phyloP scores from a whole-genome alignment of 768 basidiomycete genomes.

The Lactarius vividus region DNA sequence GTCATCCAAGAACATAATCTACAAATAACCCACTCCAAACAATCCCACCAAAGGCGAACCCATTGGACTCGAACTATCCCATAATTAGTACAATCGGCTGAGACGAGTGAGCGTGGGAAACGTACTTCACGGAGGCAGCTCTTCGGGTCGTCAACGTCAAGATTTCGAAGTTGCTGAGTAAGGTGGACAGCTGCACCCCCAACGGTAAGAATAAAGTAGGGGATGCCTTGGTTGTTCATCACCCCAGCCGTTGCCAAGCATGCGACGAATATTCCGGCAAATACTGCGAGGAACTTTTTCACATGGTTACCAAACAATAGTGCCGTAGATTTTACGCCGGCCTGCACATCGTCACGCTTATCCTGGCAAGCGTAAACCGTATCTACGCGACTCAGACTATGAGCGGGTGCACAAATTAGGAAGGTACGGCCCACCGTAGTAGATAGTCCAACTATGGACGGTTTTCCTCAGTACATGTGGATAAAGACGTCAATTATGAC shows the following conservation, averaged over 20 bases:
- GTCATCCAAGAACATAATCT: slow-evolving; percentile 10
- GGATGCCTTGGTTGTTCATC: slow-evolving; percentile 31
- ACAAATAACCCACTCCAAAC: slow-evolving; percentile 14
- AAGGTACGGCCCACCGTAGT: slow-evolving; percentile 11
- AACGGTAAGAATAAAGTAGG: slow-evolving; percentile 16
- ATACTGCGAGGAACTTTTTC: slow-evolving; percentile 44
- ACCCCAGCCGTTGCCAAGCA: slow-evolving; percentile 33
- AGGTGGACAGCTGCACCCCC: slow-evolving; percentile 13
- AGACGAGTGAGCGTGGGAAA: background rate
- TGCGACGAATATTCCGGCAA: slow-evolving; percentile 34
- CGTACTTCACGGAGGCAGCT: slow-evolving; percentile 15
- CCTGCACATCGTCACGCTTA: slow-evolving; percentile 54
- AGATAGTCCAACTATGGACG: slow-evolving; percentile 23
- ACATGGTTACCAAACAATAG: slow-evolving; percentile 52
- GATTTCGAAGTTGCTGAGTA: slow-evolving; percentile 11
- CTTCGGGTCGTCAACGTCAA: slow-evolving; percentile 13
- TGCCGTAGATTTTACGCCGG: slow-evolving; percentile 61
- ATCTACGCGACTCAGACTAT: slow-evolving; percentile 45
- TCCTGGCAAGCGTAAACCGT: slow-evolving; percentile 66
- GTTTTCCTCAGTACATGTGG: background rate
- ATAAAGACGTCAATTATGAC: background rate
- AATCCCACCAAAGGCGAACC: slow-evolving; percentile 8
- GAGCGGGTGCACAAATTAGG: background rate
- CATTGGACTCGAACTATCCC: slow-evolving; percentile 17
- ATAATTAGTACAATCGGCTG: background rate